These are phyloP conservation scores for Coemansia sp. DNA, from an alignment of 371 early-diverging fungal genomes.

Conservation along the genomic window DNA sequence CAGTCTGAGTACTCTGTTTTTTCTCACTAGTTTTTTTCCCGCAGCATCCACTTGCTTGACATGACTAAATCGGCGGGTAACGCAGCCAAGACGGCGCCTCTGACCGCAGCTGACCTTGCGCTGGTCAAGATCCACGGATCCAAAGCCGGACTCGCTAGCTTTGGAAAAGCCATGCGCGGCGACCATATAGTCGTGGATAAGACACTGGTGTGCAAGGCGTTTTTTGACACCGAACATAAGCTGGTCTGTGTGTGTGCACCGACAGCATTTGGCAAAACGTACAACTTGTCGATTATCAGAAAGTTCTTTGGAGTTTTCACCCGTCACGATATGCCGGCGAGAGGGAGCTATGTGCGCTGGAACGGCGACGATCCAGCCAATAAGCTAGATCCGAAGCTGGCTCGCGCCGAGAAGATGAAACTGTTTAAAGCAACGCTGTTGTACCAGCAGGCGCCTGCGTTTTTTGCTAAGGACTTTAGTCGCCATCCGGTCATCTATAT, in stretches of 20 bases:
- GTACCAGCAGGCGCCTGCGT: background rate
- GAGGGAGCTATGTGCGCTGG: background rate
- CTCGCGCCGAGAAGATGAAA: background rate
- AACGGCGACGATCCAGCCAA: background rate
- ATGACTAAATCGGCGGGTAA: no score
- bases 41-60: no score
- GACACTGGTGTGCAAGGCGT: constrained; percentile 4
- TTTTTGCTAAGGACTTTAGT: constrained; percentile 9
- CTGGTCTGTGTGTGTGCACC: background rate
- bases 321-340: background rate
- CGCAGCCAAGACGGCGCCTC: no score
- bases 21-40: no score
- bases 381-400: background rate
- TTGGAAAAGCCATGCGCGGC: no score
- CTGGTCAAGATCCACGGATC: no score
- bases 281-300: background rate
- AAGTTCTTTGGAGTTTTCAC: background rate
- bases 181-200: background rate
- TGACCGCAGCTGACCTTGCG: no score
- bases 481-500: constrained; percentile 11
- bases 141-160: no score
- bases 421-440: background rate
- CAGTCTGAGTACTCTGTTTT: no score
- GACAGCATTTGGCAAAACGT: background rate
- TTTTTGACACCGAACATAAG: background rate